phyloP scores from a whole-genome alignment of 371 early-diverging fungal genomes.

The Mortierella sp. region DNA sequence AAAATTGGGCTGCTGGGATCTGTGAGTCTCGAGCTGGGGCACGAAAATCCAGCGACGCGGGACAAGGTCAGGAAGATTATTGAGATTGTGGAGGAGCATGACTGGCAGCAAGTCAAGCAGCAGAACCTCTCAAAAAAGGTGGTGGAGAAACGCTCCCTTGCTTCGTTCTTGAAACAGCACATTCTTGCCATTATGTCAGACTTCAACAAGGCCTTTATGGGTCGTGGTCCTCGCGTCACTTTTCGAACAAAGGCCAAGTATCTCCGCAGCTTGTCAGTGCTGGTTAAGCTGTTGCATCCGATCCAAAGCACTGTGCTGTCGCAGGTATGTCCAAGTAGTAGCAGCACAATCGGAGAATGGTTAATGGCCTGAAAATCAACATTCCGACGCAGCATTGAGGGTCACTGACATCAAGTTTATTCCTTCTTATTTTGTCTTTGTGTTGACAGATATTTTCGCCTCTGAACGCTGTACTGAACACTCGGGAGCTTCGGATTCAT shows the following conservation, averaged over 20 bases:
- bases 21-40: conserved; percentile 35
- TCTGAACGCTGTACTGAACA: conserved; percentile 27
- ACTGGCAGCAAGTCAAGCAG: conserved; percentile 6
- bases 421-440: neutral
- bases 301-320: conserved; percentile 38
- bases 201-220: conserved; percentile 34
- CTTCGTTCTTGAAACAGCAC: conserved; percentile 33
- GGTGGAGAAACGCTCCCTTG: conserved; percentile 21
- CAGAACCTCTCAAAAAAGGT: conserved; percentile 4
- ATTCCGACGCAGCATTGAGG: too few relatives aligned
- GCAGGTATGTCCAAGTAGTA: conserved; percentile 30
- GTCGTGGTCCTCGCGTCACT: conserved; percentile 11
- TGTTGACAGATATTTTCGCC: conserved; percentile 34
- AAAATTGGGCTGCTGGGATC: conserved; percentile 24
- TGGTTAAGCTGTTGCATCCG: conserved; percentile 36
- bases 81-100: conserved; percentile 24
- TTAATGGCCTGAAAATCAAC: too few relatives aligned
- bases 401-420: too few relatives aligned
- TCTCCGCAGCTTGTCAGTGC: conserved; percentile 30
- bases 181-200: conserved; percentile 47
- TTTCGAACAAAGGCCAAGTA: conserved; percentile 30
- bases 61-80: conserved; percentile 25
- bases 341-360: too few relatives aligned
- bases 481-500: conserved; percentile 28
- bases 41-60: conserved; percentile 22